These are phyloP conservation scores for Ceratocystis destructans DNA, from an alignment of 2,329 filamentous ascomycete genomes.

Conservation along the genomic window DNA sequence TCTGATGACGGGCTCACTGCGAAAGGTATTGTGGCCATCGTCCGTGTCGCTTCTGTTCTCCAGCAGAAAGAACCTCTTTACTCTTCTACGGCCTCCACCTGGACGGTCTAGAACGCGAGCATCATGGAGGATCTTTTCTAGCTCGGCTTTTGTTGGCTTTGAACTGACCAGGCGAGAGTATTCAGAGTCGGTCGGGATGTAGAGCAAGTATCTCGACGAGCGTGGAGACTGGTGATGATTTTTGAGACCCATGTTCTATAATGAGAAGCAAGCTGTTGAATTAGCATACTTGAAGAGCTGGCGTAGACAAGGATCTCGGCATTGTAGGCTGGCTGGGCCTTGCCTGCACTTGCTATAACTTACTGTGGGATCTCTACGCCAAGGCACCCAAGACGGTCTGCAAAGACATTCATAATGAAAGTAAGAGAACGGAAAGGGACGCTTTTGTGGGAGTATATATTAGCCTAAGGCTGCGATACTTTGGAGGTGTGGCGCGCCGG, in stretches of 20 bases:
- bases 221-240: neutral
- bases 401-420: conserved; percentile 6
- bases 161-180: conserved; percentile 13
- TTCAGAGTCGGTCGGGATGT: conserved; percentile 17
- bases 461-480: neutral
- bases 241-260: conserved; percentile 6
- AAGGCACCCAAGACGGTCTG: neutral
- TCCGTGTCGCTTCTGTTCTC: conserved; percentile 3
- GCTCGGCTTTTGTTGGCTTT: conserved; percentile 10
- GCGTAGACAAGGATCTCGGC: neutral
- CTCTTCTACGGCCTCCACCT: conserved; percentile 6
- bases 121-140: conserved; percentile 11
- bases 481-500: neutral
- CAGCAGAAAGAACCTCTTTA: conserved; percentile 17
- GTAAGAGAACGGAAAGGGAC: neutral
- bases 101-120: conserved; percentile 11
- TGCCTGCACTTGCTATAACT: neutral
- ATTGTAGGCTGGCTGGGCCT: neutral
- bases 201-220: conserved; percentile 13
- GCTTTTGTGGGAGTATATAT: neutral
- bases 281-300: neutral
- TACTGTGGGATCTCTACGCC: conserved; percentile 2
- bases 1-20: neutral
- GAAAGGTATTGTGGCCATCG: neutral
- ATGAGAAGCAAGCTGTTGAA: neutral